phyloP scores from a whole-genome alignment of 345 rosid genomes.

The Salix arbutifolia region DNA sequence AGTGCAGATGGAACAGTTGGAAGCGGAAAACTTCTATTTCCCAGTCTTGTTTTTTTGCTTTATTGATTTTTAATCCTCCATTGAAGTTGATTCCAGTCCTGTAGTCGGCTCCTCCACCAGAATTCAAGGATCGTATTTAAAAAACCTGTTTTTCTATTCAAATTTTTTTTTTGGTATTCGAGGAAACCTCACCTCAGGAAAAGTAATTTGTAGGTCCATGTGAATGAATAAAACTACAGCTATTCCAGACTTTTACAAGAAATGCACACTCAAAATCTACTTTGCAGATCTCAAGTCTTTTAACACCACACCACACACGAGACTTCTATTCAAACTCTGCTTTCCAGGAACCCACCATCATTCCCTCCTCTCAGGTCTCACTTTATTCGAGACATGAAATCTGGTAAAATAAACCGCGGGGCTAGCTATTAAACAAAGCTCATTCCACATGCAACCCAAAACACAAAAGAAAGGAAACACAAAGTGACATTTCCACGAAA shows the following conservation, averaged over 20 bases:
- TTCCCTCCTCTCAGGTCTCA: background rate
- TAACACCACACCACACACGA: too few relatives aligned
- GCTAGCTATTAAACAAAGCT: background rate
- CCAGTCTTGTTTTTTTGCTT: background rate
- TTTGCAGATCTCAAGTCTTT: too few relatives aligned
- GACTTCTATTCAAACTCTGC: too few relatives aligned
- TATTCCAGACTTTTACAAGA: fast-evolving
- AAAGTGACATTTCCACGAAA: background rate
- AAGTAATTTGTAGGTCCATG: fast-evolving
- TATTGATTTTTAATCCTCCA: background rate
- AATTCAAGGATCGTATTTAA: too few relatives aligned
- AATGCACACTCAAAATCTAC: too few relatives aligned
- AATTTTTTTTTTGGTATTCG: too few relatives aligned
- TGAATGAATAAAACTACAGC: fast-evolving
- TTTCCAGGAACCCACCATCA: background rate
- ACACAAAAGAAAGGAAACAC: background rate
- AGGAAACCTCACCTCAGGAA: fast-evolving
- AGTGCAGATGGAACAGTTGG: background rate
- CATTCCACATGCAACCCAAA: background rate
- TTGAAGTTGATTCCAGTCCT: background rate
- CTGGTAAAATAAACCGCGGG: background rate
- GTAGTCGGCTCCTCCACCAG: background rate
- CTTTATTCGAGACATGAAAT: background rate
- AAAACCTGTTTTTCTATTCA: too few relatives aligned
- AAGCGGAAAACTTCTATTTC: background rate